phyloP scores from a whole-genome alignment of 805 yeast genomes.

The Hanseniaspora singularis region DNA sequence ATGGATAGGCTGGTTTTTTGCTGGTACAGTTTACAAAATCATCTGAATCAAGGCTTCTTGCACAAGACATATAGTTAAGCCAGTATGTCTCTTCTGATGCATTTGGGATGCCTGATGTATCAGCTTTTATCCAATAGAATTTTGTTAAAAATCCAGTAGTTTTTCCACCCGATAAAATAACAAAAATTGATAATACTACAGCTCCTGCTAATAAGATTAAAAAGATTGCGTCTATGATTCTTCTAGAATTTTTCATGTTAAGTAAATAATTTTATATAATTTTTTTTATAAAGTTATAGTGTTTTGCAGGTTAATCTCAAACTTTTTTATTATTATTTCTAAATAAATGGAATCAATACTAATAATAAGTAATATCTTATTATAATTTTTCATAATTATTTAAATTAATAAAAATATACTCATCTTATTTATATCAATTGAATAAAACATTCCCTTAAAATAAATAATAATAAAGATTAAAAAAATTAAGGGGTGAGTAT shows the following conservation, averaged over 20 bases:
- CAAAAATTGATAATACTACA: slow-evolving; percentile 44
- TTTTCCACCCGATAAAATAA: slow-evolving; percentile 54
- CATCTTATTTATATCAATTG: too few relatives aligned
- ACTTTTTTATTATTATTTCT: too few relatives aligned
- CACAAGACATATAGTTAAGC: slow-evolving; percentile 66
- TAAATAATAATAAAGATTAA: too few relatives aligned
- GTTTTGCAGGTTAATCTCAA: too few relatives aligned
- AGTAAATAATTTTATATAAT: background rate
- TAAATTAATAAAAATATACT: too few relatives aligned
- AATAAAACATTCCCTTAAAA: too few relatives aligned
- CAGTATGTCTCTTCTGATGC: slow-evolving; percentile 47
- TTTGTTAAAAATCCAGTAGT: slow-evolving; percentile 42
- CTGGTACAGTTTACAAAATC: slow-evolving; percentile 39
- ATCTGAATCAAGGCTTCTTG: slow-evolving; percentile 31
- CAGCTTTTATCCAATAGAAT: slow-evolving; percentile 73
- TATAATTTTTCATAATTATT: too few relatives aligned
- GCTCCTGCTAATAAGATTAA: slow-evolving; percentile 36
- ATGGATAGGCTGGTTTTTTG: slow-evolving; percentile 64
- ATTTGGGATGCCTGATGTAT: slow-evolving; percentile 42
- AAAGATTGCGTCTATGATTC: slow-evolving; percentile 25
- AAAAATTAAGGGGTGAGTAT: too few relatives aligned
- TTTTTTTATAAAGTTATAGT: too few relatives aligned
- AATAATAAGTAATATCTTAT: too few relatives aligned
- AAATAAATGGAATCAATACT: too few relatives aligned
- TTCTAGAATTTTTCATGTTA: slow-evolving; percentile 21